phyloP scores from a whole-genome alignment of 2,329 filamentous ascomycete species.

The Dothistroma septosporum region DNA sequence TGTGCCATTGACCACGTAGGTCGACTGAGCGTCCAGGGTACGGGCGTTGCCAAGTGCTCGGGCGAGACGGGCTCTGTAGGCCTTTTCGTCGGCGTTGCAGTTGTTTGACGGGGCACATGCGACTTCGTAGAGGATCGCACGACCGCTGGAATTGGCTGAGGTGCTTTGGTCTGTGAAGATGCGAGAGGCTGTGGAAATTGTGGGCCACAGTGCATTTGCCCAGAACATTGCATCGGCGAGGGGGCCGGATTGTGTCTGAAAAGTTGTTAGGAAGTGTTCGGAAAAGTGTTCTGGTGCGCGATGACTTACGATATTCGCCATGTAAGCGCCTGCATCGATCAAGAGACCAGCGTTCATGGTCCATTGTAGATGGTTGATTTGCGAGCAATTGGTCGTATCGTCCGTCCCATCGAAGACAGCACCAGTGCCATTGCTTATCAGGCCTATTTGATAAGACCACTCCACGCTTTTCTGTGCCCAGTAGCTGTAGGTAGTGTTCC shows the following conservation, averaged over 20 bases:
- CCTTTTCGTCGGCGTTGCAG: constrained; percentile 68
- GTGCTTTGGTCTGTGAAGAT: constrained; percentile 50
- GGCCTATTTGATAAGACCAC: constrained; percentile 55
- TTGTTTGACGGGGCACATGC: constrained; percentile 58
- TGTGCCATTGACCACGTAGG: constrained; percentile 44
- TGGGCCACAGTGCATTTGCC: constrained; percentile 15
- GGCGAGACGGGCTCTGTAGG: constrained; percentile 67
- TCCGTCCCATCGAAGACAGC: constrained; percentile 60
- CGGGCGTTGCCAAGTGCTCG: constrained; percentile 19
- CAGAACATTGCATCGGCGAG: constrained; percentile 17
- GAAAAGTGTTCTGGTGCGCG: neutral
- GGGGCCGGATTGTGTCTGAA: neutral
- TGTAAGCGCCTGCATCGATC: constrained; percentile 60
- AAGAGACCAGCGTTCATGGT: constrained; percentile 64
- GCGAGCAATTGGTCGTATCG: constrained; percentile 51
- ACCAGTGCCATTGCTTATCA: constrained; percentile 48
- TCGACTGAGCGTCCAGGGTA: constrained; percentile 8
- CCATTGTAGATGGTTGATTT: constrained; percentile 52
- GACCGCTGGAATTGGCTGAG: constrained; percentile 41
- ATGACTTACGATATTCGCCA: constrained; percentile 50
- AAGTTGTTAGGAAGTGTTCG: neutral
- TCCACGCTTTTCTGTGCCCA: constrained; percentile 66
- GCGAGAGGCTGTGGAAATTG: constrained; percentile 20
- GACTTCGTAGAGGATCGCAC: constrained; percentile 56
- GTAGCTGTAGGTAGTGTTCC: constrained; percentile 54